Base-by-base conservation (phyloP, 2,329 filamentous ascomycete genomes). In the Penicillium sp. region DNA sequence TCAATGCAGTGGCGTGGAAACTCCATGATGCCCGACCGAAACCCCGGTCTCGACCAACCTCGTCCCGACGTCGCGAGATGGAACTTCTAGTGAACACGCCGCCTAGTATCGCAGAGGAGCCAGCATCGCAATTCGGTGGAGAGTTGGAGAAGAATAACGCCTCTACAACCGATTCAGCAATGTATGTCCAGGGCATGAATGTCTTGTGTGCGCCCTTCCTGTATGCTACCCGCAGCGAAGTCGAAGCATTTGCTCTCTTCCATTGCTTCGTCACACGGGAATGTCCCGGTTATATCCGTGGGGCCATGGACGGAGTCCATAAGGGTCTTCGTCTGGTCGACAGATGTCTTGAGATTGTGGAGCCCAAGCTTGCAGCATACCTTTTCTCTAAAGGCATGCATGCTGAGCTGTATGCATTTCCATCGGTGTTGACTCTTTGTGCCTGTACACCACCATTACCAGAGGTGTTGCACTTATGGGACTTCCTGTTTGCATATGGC, bases 111-210 rank as follows among this genome's bases (percentile, higher is more conserved):
- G 64, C 64, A 38, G 72, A 75, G 47, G 72, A 75, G 39, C 65
- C 69, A 13, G 60, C 83, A 0, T 85, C 69, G 10, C 60, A 83
- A 0, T 85, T 88, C 67, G 81, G 85, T 57, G 48, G 48, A 21
- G 58, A 54, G 51, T 29, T 32, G 5, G 34, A 47, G 51, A 53
- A 60, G 56, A 62, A 55, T 18, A 54, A 54, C 29, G 36, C 45
- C 11, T 58, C 60, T 32, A 82, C 87, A 61, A 76, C 78, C 31
- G 88, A 90, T 64, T 83, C 90, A 10, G 90, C 92, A 31, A 92
- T 90, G 39, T 99, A 99, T 66, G 93, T 99, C 2, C 94, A 99
- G 74, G 94, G 94, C 62, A 97, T 99, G 93, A 99, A 99, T 70
- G 94, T 99, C 39, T 83, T 99, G 14, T 93, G 92, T 9, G 94